Conservation (phyloP, 352 stramenopile species). For the Phytopythium aichiense region DNA sequence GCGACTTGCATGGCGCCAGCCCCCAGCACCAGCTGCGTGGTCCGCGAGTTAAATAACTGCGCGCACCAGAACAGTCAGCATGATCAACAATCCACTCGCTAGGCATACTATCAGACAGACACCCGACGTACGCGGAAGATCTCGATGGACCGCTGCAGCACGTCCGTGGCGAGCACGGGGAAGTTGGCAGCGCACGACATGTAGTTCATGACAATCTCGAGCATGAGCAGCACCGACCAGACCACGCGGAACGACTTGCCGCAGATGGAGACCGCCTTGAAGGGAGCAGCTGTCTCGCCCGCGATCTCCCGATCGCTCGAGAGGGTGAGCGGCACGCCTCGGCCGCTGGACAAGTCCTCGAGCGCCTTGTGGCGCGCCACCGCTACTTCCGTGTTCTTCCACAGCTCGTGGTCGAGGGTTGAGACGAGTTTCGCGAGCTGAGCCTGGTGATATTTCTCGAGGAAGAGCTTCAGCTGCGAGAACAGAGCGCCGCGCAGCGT, state of each 20-base stretch:
- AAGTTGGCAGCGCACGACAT: constrained; percentile 93
- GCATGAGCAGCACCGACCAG: constrained; percentile 93
- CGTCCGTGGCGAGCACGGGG: constrained; percentile 91
- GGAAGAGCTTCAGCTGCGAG: constrained; percentile 92
- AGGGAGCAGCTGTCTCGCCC: constrained; percentile 55
- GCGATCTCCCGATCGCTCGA: constrained; percentile 64
- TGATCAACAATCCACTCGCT: background rate
- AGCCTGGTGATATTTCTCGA: constrained; percentile 93
- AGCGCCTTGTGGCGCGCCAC: constrained; percentile 87
- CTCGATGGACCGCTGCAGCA: constrained; percentile 92
- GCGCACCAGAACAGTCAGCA: constrained; percentile 22
- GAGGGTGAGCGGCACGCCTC: constrained; percentile 73
- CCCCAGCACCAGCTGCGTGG: constrained; percentile 95
- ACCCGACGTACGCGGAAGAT: constrained; percentile 64
- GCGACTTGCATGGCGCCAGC: constrained; percentile 95
- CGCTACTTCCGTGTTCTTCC: constrained; percentile 93
- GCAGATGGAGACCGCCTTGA: constrained; percentile 88
- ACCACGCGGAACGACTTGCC: constrained; percentile 93
- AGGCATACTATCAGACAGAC: background rate
- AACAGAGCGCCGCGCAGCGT: constrained; percentile 91
- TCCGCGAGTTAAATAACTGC: constrained; percentile 95
- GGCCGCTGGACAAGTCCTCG: constrained; percentile 90
- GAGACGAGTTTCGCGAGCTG: constrained; percentile 93
- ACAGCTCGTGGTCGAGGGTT: constrained; percentile 93
- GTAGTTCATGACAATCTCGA: constrained; percentile 96